A percentile compares a stretch with the other conserved stretches of the same genome.
These are phyloP conservation scores for Beauveria pseudobassiana DNA, from an alignment of 2,329 filamentous ascomycete genomes.

Conservation along the genomic window DNA sequence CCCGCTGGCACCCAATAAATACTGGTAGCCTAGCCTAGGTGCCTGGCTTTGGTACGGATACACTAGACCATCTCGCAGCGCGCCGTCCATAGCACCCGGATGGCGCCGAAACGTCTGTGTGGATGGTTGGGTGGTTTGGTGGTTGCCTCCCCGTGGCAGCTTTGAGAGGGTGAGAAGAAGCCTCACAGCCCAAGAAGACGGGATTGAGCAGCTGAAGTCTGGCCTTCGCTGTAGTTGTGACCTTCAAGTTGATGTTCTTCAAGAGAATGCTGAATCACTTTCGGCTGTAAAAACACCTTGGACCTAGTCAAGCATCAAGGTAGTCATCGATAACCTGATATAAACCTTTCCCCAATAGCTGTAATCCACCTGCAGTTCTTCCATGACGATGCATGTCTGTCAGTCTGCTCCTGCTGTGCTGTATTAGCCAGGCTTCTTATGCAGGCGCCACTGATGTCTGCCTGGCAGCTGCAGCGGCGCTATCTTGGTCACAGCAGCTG, in stretches of 20 bases:
- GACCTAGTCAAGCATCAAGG: background rate
- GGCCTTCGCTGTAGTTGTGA: background rate
- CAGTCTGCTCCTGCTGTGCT: background rate
- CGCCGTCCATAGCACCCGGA: background rate
- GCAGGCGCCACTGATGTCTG: conserved; percentile 1
- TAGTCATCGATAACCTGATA: background rate
- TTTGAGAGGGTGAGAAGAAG: background rate
- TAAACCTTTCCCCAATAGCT: background rate
- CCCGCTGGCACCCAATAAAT: background rate
- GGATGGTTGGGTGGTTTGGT: background rate
- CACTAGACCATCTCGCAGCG: background rate
- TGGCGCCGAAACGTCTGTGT: background rate
- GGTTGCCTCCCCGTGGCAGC: background rate
- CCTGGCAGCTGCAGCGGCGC: background rate
- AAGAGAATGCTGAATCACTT: too few species aligned
- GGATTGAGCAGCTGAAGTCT: background rate
- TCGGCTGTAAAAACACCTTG: too few species aligned
- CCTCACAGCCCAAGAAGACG: background rate
- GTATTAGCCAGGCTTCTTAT: background rate
- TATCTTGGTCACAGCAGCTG: background rate
- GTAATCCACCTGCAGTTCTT: background rate
- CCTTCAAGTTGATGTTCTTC: too few species aligned
- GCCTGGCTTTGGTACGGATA: background rate
- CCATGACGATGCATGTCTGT: background rate
- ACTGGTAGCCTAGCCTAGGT: background rate